phyloP scores from a whole-genome alignment of 129 eudicot species.

The Helianthus annuus region DNA sequence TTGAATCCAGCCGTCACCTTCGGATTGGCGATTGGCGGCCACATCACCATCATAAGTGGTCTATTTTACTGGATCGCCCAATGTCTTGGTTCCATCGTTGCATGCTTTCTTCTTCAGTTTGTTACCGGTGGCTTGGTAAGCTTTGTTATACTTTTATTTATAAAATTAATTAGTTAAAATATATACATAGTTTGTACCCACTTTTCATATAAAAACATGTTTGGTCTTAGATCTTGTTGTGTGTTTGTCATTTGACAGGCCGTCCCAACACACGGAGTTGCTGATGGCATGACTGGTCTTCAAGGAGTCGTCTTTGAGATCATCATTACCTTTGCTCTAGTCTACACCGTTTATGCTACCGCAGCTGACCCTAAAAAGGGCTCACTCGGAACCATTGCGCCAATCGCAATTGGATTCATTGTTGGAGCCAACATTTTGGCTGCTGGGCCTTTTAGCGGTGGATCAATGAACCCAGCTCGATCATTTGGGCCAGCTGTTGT shows the following conservation, averaged over 20 bases:
- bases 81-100: conserved; percentile 48
- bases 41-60: conserved; percentile 58
- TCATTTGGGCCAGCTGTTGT: conserved; percentile 74
- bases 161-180: background rate
- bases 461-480: conserved; percentile 78
- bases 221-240: conserved; percentile 5
- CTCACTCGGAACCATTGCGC: conserved; percentile 56
- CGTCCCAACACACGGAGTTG: conserved; percentile 59
- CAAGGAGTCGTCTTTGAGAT: conserved; percentile 64
- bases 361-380: conserved; percentile 77
- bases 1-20: conserved; percentile 70
- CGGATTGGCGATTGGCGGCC: conserved; percentile 67
- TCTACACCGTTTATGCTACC: conserved; percentile 66
- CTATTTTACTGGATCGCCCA: conserved; percentile 65
- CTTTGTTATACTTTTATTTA: background rate
- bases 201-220: background rate
- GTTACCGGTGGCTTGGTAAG: conserved; percentile 60
- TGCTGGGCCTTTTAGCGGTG: conserved; percentile 70
- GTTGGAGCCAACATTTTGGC: conserved; percentile 82
- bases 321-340: conserved; percentile 57
- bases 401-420: conserved; percentile 68
- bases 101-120: conserved; percentile 49
- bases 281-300: conserved; percentile 42
- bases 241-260: conserved; percentile 33
- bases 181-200: no score